Base-by-base conservation (phyloP, 2,329 filamentous ascomycete genomes). In the Cercospora janseana region DNA sequence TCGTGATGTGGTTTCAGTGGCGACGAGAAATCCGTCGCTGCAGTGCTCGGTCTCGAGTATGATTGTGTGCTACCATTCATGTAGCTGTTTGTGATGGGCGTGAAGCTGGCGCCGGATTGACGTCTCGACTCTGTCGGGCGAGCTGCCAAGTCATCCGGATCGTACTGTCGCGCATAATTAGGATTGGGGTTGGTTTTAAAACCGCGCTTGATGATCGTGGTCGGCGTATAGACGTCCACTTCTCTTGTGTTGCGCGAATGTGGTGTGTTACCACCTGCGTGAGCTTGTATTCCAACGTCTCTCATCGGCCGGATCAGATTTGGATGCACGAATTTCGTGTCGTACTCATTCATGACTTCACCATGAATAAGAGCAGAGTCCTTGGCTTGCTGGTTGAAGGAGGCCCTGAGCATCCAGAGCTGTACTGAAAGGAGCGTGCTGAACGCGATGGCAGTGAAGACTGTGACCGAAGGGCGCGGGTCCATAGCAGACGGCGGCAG, bases 271-370 rank as follows among this genome's bases (percentile, higher is more conserved):
- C 68, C 63, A 29, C 63, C 60, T 62, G 62, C 68, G 0, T 81
- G 82, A 51, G 86, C 85, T 68, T 97, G 92, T 1, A 87, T 93
- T 4, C 82, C 87, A 1, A 92, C 89, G 63, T 86, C 81, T 58
- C 84, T 76, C 58, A 94, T 87, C 4, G 87, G 76, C 6, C 86
- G 87, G 60, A 94, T 87, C n/a, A 95, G 80, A 8, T 85, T 80
- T 2, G 93, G 93, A 63, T 94, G 89, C 1, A 98, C 93, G 64
- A 86, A 96, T 72, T 98, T 98, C 60, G 83, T 88, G 66, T 97
- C 89, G 66, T 98, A 98, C 71, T 98, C 93, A 66, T 90, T 85
- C 71, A 97, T 78, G 4, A 97, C 92, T 70, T 97, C 88, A 61
- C 86, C 89, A 60, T 95, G 89, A 51, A 98, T 86, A 38, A 96